Evolutionary conservation across 2,329 filamentous ascomycete species (phyloP).

Genomic region (Exophiala alcalophila): DNA sequence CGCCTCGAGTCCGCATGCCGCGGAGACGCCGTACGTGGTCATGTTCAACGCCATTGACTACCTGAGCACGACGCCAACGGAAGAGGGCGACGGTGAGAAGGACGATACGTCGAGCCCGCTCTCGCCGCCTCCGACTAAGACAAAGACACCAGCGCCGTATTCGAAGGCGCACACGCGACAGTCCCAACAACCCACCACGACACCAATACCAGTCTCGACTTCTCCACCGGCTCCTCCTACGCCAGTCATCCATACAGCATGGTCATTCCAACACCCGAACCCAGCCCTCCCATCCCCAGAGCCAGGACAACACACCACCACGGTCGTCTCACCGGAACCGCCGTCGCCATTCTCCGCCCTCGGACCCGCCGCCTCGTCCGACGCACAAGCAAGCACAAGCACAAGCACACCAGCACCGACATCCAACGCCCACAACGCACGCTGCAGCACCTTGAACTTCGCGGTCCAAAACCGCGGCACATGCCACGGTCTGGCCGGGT

Average conservation of each 20-base stretch:
- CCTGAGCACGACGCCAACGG: constrained; percentile 64
- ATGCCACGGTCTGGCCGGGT: constrained; percentile 86
- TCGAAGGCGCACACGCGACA: constrained; percentile 23
- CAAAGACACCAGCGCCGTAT: constrained; percentile 6
- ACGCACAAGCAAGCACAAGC: too few relatives aligned
- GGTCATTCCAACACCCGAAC: constrained; percentile 44
- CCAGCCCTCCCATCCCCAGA: constrained; percentile 23
- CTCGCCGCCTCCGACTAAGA: constrained; percentile 10
- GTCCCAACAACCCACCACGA: constrained; percentile 21
- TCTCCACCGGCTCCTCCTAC: constrained; percentile 33
- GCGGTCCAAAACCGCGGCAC: constrained; percentile 74
- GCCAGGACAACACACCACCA: too few relatives aligned
- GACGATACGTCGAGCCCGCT: background rate
- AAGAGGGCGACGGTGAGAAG: constrained; percentile 31
- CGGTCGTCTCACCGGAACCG: constrained; percentile 38
- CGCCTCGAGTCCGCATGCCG: constrained; percentile 64
- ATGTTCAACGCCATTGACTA: constrained; percentile 88
- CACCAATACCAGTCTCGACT: constrained; percentile 30
- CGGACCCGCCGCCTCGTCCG: constrained; percentile 36
- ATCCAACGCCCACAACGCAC: constrained; percentile 80
- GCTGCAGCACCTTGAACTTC: constrained; percentile 76
- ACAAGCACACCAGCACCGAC: constrained; percentile 2
- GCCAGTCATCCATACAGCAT: constrained; percentile 43
- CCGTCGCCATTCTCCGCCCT: constrained; percentile 42
- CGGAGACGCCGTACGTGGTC: constrained; percentile 92